Conservation (phyloP, 345 rosid species). For the Boechera retrofracta region DNA sequence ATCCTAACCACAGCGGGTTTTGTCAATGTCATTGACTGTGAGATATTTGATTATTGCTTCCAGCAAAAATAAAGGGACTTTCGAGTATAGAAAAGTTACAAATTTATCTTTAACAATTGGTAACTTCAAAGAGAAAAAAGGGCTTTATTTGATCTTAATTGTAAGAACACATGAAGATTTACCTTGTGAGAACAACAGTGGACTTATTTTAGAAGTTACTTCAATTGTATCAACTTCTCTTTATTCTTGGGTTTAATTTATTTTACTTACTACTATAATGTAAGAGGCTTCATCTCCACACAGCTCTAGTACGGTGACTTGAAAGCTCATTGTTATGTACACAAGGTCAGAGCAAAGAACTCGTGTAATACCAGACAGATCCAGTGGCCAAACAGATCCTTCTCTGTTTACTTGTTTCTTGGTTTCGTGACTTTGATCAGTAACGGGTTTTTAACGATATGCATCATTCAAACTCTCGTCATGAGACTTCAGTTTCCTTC, state of each 20-base stretch:
- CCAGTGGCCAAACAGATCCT: slow-evolving; percentile 35
- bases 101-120: neutral
- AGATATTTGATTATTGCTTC: neutral
- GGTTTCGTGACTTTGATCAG: slow-evolving; percentile 13
- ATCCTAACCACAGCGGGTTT: neutral
- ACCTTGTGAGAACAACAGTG: slow-evolving; percentile 11
- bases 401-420: slow-evolving; percentile 16
- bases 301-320: slow-evolving; percentile 27
- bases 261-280: slow-evolving; percentile 31
- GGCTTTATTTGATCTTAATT: slow-evolving; percentile 29
- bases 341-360: slow-evolving; percentile 38
- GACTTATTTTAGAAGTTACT: slow-evolving; percentile 23
- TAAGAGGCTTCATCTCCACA: slow-evolving; percentile 35
- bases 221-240: slow-evolving; percentile 38
- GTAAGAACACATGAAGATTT: slow-evolving; percentile 19
- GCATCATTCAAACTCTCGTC: slow-evolving; percentile 49
- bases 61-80: neutral
- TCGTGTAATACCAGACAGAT: slow-evolving; percentile 35
- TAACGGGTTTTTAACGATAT: neutral
- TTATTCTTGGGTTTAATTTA: slow-evolving; percentile 31
- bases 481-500: slow-evolving; percentile 71
- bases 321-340: slow-evolving; percentile 43
- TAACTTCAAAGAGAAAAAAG: neutral
- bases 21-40: slow-evolving; percentile 7
- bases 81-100: neutral